Evolutionary conservation across 2,329 filamentous ascomycete species (phyloP).

Genomic region (Seiridium cupressi): DNA sequence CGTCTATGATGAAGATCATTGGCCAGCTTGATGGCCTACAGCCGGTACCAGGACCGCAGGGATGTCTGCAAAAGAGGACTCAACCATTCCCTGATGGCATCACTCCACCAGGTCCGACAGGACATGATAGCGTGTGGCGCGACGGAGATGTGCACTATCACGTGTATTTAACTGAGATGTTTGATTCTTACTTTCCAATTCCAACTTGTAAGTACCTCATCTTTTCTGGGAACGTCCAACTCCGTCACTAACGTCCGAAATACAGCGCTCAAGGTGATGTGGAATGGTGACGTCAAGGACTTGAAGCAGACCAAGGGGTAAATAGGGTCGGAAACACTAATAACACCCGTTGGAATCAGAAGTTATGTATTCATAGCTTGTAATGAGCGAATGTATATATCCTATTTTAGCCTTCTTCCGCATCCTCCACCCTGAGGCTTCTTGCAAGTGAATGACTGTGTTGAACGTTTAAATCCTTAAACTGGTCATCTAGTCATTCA

Average conservation of each 20-base stretch:
- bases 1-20: conserved; percentile 20
- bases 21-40: conserved; percentile 21
- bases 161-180: not conserved
- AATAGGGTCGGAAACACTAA: not conserved
- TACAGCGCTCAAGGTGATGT: not conserved
- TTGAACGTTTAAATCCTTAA: too few relatives aligned
- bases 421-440: too few relatives aligned
- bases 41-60: conserved; percentile 18
- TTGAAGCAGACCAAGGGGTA: not conserved
- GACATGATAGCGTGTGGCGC: not conserved
- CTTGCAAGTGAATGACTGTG: too few relatives aligned
- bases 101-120: not conserved
- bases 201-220: not conserved
- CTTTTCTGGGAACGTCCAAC: not conserved
- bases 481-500: too few relatives aligned
- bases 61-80: conserved; percentile 16
- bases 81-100: not conserved
- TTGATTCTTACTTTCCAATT: not conserved
- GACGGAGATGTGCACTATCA: not conserved
- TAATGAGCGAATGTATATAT: too few relatives aligned
- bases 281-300: not conserved
- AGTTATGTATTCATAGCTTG: too few relatives aligned
- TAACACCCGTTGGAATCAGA: too few relatives aligned
- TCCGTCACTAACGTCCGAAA: not conserved
- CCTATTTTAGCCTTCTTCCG: too few relatives aligned